Percentiles rank a stretch among this genome's conserved stretches.
Evolutionary conservation across 306 rosid genomes (phyloP).

Genomic region (Luffa acutangula): DNA sequence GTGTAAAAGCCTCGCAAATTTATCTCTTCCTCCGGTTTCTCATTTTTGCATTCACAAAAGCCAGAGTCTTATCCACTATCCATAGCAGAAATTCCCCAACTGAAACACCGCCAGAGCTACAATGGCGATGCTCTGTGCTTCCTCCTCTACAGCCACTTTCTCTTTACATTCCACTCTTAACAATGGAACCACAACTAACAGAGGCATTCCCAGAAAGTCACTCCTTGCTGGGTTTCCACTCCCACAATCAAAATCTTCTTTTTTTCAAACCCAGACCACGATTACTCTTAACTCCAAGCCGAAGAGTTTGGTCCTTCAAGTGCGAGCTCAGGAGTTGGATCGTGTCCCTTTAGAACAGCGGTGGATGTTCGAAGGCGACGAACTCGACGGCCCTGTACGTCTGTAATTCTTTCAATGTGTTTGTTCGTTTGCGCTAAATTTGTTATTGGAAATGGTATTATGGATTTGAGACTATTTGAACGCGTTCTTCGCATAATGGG

Average conservation of each 20-base stretch:
- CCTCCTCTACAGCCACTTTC: slow-evolving; percentile 8
- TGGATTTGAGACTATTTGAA: neutral
- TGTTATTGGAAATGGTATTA: neutral
- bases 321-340: slow-evolving; percentile 35
- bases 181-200: neutral
- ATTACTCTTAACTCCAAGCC: neutral
- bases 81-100: neutral
- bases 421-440: neutral
- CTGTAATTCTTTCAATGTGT: neutral
- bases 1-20: neutral
- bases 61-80: neutral
- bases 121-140: slow-evolving; percentile 16
- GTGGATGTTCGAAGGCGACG: slow-evolving; percentile 68
- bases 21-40: neutral
- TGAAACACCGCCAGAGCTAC: neutral
- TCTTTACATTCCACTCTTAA: neutral
- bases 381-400: slow-evolving; percentile 69
- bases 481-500: neutral
- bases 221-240: neutral
- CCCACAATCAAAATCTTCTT: slow-evolving; percentile 1
- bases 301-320: slow-evolving; percentile 15
- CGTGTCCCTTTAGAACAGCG: slow-evolving; percentile 44
- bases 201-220: neutral
- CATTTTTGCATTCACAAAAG: neutral
- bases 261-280: neutral